Percentiles rank a stretch among this genome's conserved stretches.
Evolutionary conservation across 2,329 filamentous ascomycete genomes (phyloP).

Genomic region (Didymella pinodella): DNA sequence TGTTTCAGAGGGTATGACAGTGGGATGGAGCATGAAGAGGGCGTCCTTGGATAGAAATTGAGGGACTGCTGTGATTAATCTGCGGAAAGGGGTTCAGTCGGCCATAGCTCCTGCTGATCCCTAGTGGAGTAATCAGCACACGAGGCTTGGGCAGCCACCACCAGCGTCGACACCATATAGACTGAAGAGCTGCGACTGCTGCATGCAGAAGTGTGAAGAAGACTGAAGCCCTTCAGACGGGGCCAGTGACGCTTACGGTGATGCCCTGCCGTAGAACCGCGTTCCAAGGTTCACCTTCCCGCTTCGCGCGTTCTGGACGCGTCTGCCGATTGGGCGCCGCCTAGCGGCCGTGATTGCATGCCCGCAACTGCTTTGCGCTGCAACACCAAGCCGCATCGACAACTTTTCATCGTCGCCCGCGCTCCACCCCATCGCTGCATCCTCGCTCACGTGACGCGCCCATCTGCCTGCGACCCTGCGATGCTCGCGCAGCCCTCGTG

Average conservation of each 20-base stretch:
- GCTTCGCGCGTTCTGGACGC: slow-evolving; percentile 13
- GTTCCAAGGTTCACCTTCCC: slow-evolving; percentile 3
- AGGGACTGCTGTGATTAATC: slow-evolving; percentile 16
- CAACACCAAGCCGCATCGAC: slow-evolving; percentile 26
- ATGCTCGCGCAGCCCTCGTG: slow-evolving; percentile 36
- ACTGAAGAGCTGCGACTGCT: slow-evolving; percentile 2
- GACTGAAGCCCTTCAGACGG: not conserved
- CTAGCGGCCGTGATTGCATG: slow-evolving; percentile 9
- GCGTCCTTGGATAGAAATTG: slow-evolving; percentile 26
- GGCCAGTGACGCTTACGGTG: not conserved
- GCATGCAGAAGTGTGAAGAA: not conserved
- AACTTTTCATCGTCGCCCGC: slow-evolving; percentile 29
- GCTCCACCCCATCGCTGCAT: slow-evolving; percentile 30
- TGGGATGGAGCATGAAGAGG: slow-evolving; percentile 41
- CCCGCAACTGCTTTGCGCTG: slow-evolving; percentile 6
- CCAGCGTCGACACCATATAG: not conserved
- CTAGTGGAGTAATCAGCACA: slow-evolving; percentile 13
- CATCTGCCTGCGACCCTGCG: slow-evolving; percentile 21
- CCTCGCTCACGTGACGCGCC: slow-evolving; percentile 25
- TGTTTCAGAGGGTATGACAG: slow-evolving; percentile 37
- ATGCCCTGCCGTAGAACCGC: slow-evolving; percentile 2
- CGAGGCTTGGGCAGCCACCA: slow-evolving; percentile 11
- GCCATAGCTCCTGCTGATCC: slow-evolving; percentile 19
- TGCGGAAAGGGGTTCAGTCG: slow-evolving; percentile 18
- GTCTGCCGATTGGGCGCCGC: slow-evolving; percentile 27